phyloP scores from a whole-genome alignment of 2,329 filamentous ascomycete genomes.

The Venturia aucupariae region DNA sequence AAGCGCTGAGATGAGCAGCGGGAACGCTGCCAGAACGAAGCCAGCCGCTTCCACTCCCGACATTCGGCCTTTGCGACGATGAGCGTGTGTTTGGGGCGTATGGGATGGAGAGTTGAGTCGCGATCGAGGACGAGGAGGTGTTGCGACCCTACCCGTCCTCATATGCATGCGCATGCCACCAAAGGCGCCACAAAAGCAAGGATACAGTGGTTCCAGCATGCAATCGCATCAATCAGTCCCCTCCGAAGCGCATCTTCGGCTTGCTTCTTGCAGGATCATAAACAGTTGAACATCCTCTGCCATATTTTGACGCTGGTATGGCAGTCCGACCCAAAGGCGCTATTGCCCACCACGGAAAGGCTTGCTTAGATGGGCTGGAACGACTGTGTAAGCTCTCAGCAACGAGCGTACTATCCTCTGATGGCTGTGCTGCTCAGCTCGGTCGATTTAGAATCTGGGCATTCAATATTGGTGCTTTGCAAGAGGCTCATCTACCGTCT shows the following conservation, averaged over 20 bases:
- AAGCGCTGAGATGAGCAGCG: constrained; percentile 22
- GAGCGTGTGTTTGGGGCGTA: neutral
- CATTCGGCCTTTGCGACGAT: constrained; percentile 15
- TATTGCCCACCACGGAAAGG: neutral
- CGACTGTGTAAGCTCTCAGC: neutral
- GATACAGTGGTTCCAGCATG: neutral
- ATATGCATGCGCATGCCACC: no score
- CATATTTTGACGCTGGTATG: neutral
- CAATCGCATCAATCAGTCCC: no score
- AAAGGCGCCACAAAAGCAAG: neutral
- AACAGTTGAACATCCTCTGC: neutral
- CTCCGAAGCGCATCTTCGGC: no score
- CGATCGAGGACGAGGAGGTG: no score
- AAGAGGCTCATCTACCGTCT: constrained; percentile 16
- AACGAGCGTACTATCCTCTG: constrained; percentile 10
- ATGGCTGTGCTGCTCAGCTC: constrained; percentile 16
- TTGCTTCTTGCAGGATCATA: no score
- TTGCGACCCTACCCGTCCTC: neutral
- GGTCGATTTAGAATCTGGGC: constrained; percentile 23
- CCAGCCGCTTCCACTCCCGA: constrained; percentile 25
- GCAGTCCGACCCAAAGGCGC: neutral
- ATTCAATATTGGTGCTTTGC: constrained; percentile 24
- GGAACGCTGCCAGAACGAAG: constrained; percentile 24
- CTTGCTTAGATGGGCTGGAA: neutral
- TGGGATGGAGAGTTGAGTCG: neutral